These are phyloP conservation scores for Ramichloridium luteum DNA, from an alignment of 2,329 filamentous ascomycete species.

Conservation along the genomic window DNA sequence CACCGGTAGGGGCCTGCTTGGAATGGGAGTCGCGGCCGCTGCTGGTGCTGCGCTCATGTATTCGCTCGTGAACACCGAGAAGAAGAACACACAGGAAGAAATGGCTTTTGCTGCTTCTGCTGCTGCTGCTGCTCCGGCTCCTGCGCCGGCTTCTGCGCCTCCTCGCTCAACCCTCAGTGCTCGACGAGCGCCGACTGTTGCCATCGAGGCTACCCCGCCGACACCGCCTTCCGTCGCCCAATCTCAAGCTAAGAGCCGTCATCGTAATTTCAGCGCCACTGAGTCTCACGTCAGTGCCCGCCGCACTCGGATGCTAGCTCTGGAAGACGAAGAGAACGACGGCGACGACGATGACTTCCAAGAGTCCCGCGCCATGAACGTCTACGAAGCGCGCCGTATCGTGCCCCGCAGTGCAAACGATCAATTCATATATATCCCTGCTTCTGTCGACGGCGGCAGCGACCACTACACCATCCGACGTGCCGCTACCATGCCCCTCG, in stretches of 20 bases:
- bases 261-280: slow-evolving; percentile 21
- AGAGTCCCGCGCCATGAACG: slow-evolving; percentile 15
- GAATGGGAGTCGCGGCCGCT: slow-evolving; percentile 66
- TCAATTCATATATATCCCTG: slow-evolving; percentile 14
- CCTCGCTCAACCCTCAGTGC: slow-evolving; percentile 10
- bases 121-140: no score
- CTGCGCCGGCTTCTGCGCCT: no score
- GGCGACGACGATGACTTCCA: slow-evolving; percentile 16
- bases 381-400: slow-evolving; percentile 12
- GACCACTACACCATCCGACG: slow-evolving; percentile 10
- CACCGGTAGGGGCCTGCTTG: slow-evolving; percentile 35
- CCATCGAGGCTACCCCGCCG: slow-evolving; percentile 3
- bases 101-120: slow-evolving; percentile 2
- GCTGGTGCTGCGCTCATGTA: slow-evolving; percentile 68
- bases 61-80: slow-evolving; percentile 53
- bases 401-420: slow-evolving; percentile 18
- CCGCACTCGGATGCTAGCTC: slow-evolving; percentile 13
- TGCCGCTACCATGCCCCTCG: slow-evolving; percentile 12
- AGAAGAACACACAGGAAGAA: slow-evolving; percentile 34
- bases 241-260: slow-evolving; percentile 9
- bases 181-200: slow-evolving; percentile 7
- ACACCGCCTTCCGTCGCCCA: slow-evolving; percentile 18
- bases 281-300: slow-evolving; percentile 19
- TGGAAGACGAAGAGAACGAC: slow-evolving; percentile 26
- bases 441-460: neutral